Base-by-base conservation (phyloP, 2,329 filamentous ascomycete genomes). In the Xylariaceae sp. region DNA sequence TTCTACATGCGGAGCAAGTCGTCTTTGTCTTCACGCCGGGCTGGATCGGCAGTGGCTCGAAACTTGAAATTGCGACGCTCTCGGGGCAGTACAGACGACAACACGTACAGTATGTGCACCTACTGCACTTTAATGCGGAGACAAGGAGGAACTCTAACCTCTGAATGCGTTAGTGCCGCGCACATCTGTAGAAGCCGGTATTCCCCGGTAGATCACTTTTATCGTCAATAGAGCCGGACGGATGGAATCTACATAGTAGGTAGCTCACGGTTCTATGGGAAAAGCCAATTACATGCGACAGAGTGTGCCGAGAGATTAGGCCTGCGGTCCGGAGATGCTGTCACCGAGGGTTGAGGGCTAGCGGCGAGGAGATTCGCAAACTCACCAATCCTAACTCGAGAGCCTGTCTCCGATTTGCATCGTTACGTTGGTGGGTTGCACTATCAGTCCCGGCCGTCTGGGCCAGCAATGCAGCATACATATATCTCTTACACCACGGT, bases 361-460 rank as follows among this genome's bases (percentile, higher is more conserved):
- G 45, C 45, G 51, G 49, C 43, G 48, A 42, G 36, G 39, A 55
- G 39, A 47, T 5, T 47, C 47, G 44, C 36, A 40, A 41, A 16
- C 29, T 21, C 26, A 8, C 26, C 26, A 26, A 8, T 26, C 26
- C 26, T 34, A 47, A 45, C 40, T 52, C 32, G 6, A 34, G 32
- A 34, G 32, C 13, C 32, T 34, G 13, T 19, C 34, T 37, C 46
- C n/a, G 21, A 30, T 49, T 10, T 10, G 3, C 32, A 49, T 29
- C 18, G 32, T 21, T 54, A 41, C 49, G 34, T 47, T 45, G 36
- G 34, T 47, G 30, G 51, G 54, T 57, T 53, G 52, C 55, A 54
- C 12, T 51, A 19, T 26, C 49, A 39, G 55, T 55, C 53, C 57
- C 57, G 55, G 50, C 55, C 1, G 52, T 51, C 47, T 59, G 57